Percentiles rank a stretch among this genome's conserved stretches.
phyloP scores from a whole-genome alignment of 306 rosid genomes.

The Pterocarpus macrocarpus region DNA sequence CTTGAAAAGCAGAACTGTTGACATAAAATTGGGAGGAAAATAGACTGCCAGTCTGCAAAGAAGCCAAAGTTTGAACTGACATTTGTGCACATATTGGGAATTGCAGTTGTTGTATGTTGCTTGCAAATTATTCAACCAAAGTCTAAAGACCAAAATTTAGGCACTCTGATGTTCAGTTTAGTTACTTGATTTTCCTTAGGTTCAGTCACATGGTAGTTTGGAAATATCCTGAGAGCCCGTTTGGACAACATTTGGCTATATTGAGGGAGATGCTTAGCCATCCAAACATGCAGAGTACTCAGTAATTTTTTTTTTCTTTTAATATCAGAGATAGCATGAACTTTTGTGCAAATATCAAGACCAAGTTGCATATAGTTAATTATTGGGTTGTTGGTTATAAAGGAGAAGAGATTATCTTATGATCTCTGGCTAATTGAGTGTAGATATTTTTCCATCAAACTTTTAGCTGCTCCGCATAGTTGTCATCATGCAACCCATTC shows the following conservation, averaged over 20 bases:
- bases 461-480: background rate
- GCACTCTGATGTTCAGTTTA: constrained; percentile 20
- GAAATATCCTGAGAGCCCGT: background rate
- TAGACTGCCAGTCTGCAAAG: background rate
- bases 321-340: background rate
- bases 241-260: background rate
- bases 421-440: background rate
- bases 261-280: background rate
- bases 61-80: constrained; percentile 16
- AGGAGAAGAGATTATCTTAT: background rate
- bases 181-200: background rate
- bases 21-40: background rate
- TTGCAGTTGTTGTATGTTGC: background rate
- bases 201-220: background rate
- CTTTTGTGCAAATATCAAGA: background rate
- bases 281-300: background rate
- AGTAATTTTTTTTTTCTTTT: too few relatives aligned
- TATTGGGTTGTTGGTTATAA: background rate
- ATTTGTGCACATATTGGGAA: constrained; percentile 4
- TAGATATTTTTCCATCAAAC: background rate
- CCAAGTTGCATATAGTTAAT: background rate
- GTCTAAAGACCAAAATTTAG: too few relatives aligned
- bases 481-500: background rate
- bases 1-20: background rate
- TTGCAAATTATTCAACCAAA: background rate